A percentile compares a stretch with the other conserved stretches of the same genome.
Conservation (phyloP, 768 basidiomycete species). For the Termitomyces sp. region DNA sequence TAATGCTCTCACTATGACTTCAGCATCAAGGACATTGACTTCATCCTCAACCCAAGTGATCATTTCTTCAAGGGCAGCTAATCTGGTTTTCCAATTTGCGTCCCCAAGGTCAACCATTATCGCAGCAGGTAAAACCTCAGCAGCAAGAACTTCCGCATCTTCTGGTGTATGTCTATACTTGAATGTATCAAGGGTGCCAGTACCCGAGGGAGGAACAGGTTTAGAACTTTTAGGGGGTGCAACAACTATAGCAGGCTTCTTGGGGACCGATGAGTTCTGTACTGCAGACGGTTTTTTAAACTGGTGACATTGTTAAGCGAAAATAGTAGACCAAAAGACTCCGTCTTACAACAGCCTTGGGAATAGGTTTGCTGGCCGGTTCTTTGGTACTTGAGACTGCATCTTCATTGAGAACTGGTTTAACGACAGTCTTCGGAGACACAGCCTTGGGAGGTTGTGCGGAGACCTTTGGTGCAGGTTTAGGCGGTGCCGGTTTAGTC, state of each 20-base stretch:
- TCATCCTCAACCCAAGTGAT: constrained; percentile 72
- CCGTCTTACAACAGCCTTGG: constrained; percentile 36
- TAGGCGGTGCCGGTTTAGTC: constrained; percentile 48
- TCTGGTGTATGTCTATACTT: constrained; percentile 91
- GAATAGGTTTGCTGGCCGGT: constrained; percentile 44
- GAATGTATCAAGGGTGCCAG: constrained; percentile 69
- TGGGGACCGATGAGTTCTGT: constrained; percentile 26
- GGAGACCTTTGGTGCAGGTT: constrained; percentile 37
- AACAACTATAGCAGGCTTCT: constrained; percentile 37
- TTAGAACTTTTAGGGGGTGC: constrained; percentile 39
- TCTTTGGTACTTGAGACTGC: constrained; percentile 28
- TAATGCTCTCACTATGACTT: constrained; percentile 82
- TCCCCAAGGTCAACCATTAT: constrained; percentile 76
- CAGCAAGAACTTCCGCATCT: constrained; percentile 80
- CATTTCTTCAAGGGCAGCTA: constrained; percentile 87
- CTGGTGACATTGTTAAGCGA: constrained; percentile 18
- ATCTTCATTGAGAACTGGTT: constrained; percentile 8
- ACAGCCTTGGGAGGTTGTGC: constrained; percentile 18
- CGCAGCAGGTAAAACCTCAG: constrained; percentile 64
- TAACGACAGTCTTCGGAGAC: constrained; percentile 11
- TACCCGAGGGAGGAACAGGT: constrained; percentile 38
- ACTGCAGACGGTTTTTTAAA: constrained; percentile 46
- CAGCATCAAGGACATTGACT: constrained; percentile 68
- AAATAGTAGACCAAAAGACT: background rate
- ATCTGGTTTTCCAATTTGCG: constrained; percentile 87